phyloP scores from a whole-genome alignment of 257 asterid genomes.

The Solanum chiquidenum region DNA sequence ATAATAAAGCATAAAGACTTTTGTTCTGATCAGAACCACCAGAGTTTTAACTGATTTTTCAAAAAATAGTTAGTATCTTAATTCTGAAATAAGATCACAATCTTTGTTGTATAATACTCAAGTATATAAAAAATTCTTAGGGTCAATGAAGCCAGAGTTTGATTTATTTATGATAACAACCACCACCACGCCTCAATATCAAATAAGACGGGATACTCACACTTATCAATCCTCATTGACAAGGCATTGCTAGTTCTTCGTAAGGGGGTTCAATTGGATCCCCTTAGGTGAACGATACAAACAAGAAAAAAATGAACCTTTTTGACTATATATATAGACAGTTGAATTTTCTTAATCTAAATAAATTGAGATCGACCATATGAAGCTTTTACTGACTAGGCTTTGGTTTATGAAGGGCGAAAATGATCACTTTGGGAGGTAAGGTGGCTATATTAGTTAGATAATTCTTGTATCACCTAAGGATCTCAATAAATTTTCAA shows the following conservation, averaged over 20 bases:
- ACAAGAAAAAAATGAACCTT: not conserved
- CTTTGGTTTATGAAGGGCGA: not conserved
- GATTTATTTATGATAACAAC: not conserved
- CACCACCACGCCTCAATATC: not conserved
- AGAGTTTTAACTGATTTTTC: not conserved
- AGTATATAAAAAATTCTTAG: not conserved
- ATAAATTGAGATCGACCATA: not conserved
- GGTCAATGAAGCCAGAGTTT: not conserved
- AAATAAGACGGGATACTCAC: not conserved
- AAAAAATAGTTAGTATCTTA: not conserved
- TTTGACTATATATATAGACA: not conserved
- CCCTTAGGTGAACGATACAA: not conserved
- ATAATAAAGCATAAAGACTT: not conserved
- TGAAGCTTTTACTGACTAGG: not conserved
- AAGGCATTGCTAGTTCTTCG: not conserved
- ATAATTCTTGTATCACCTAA: not conserved
- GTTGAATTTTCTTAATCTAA: not conserved
- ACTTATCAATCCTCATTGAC: not conserved
- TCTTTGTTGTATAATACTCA: not conserved
- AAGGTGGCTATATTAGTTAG: too few species aligned
- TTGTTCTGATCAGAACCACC: not conserved
- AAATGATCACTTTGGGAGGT: not conserved
- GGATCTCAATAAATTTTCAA: not conserved
- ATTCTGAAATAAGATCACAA: not conserved
- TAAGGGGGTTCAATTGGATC: not conserved